Conservation (phyloP, 805 yeast genomes). For the Teunomyces atbi region DNA sequence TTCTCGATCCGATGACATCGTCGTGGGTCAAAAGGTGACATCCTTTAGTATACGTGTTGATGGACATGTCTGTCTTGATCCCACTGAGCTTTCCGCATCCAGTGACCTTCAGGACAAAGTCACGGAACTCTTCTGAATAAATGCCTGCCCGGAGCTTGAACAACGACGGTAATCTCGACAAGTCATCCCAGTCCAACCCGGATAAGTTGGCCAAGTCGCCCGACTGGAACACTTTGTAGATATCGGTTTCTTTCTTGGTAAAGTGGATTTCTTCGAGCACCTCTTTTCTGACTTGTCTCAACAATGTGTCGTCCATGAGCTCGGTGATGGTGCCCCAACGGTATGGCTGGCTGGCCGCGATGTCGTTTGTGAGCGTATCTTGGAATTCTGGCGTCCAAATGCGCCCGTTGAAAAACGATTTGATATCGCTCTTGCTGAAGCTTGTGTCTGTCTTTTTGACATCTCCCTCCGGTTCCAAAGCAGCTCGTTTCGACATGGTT, state of each 20-base stretch:
- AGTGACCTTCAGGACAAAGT: slow-evolving; percentile 71
- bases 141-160: slow-evolving; percentile 81
- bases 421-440: slow-evolving; percentile 2
- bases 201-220: slow-evolving; percentile 91
- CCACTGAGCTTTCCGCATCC: slow-evolving; percentile 90
- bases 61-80: slow-evolving; percentile 85
- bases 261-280: slow-evolving; percentile 81
- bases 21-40: slow-evolving; percentile 95
- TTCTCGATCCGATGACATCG: slow-evolving; percentile 93
- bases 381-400: slow-evolving; percentile 48
- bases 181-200: slow-evolving; percentile 76
- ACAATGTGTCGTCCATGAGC: slow-evolving; percentile 70
- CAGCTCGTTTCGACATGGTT: slow-evolving; percentile 5
- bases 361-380: slow-evolving; percentile 36
- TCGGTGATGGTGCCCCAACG: slow-evolving; percentile 83
- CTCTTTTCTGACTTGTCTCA: slow-evolving; percentile 80
- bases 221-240: slow-evolving; percentile 85
- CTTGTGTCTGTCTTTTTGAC: slow-evolving; percentile 4
- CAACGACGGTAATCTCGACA: slow-evolving; percentile 69
- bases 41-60: slow-evolving; percentile 87
- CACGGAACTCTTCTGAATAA: slow-evolving; percentile 82
- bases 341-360: slow-evolving; percentile 69
- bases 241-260: slow-evolving; percentile 95
- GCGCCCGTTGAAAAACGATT: slow-evolving; percentile 40
- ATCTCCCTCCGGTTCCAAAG: neutral